A percentile compares a stretch with the other conserved stretches of the same genome.
Conservation (phyloP, 495 filamentous ascomycete species). For the Lophiostoma macrostomum region DNA sequence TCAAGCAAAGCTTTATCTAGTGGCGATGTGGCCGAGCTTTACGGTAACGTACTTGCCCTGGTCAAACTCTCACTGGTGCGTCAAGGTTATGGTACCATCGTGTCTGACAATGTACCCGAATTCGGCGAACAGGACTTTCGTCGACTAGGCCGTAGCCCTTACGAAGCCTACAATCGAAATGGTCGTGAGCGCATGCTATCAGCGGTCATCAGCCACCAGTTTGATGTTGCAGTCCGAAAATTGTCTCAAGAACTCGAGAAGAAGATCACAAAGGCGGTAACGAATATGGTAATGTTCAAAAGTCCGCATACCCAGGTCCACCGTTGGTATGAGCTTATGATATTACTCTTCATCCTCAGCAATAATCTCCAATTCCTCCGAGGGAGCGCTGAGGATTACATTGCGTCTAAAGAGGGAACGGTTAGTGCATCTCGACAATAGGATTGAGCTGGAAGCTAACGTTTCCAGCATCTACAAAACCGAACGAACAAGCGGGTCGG, state of each 20-base stretch:
- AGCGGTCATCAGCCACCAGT: conserved; percentile 24
- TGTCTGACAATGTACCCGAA: conserved; percentile 16
- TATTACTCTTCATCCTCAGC: conserved; percentile 28
- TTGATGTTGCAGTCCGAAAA: conserved; percentile 32
- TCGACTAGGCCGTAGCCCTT: conserved; percentile 19
- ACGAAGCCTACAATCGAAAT: conserved; percentile 30
- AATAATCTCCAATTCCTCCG: conserved; percentile 31
- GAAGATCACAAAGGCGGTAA: conserved; percentile 7
- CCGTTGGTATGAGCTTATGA: conserved; percentile 32
- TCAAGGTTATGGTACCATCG: conserved; percentile 30
- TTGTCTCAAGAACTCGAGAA: conserved; percentile 25
- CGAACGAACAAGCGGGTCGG: conserved; percentile 25
- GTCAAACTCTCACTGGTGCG: conserved; percentile 29
- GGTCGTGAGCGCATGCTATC: conserved; percentile 25
- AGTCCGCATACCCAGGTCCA: conserved; percentile 19
- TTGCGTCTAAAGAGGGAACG: conserved; percentile 26
- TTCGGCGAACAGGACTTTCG: conserved; percentile 21
- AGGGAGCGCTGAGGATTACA: conserved; percentile 22
- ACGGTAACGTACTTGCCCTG: too few relatives aligned
- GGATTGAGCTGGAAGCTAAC: neutral
- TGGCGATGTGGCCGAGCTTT: too few relatives aligned
- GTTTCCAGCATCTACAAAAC: conserved; percentile 7
- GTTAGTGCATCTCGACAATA: conserved; percentile 11
- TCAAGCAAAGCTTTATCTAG: too few relatives aligned
- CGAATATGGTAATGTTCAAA: too few relatives aligned